Base-by-base conservation (phyloP, 345 rosid genomes). In the Conringia planisiliqua region DNA sequence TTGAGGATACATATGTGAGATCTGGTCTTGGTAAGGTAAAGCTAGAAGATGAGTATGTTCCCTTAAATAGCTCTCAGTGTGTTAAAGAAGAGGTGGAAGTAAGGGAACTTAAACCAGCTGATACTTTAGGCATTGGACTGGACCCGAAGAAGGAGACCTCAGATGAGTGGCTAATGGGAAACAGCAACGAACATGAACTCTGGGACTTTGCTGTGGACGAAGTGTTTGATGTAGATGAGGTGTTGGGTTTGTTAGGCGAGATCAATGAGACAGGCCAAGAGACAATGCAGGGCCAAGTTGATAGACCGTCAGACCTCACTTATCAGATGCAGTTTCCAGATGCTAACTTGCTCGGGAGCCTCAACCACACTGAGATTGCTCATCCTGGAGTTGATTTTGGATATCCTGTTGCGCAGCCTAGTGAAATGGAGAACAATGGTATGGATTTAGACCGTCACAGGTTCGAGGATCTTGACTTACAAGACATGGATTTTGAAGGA, bases 211-310 rank as follows among this genome's bases (percentile, higher is more conserved):
- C 79, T 1, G 24, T 60, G 56, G 90, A 83, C 7, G 89, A 92
- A 40, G 38, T 84, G 68, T 88, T 92, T 47, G 92, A 86, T 59
- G 72, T 84, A 18, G 85, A 90, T 33, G 91, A 92, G 66, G 68
- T 92, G 55, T 46, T 90, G 58, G 66, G 74, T 24, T n/a, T 68
- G 0, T 8, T 86, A 12, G 85, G 81, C 20, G 68, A 62, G 0
- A 18, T 56, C 61, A 78, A 83, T 26, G 44, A 44, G 17, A 10
- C 70, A 20, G 16, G 59, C 35, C 71, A 38, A 36, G 71, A 62
- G 27, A 68, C 46, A 22, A 42, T 2, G 57, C 69, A 32, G 62
- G 14, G 32, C 48, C 55, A 46, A 32, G 52, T 27, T 10, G 56
- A 75, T 44, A 75, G 52, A 33, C 38, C 48, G 20, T 36, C 79